Base-by-base conservation (phyloP, 208 protist species). In the Naegleria fowleri region DNA sequence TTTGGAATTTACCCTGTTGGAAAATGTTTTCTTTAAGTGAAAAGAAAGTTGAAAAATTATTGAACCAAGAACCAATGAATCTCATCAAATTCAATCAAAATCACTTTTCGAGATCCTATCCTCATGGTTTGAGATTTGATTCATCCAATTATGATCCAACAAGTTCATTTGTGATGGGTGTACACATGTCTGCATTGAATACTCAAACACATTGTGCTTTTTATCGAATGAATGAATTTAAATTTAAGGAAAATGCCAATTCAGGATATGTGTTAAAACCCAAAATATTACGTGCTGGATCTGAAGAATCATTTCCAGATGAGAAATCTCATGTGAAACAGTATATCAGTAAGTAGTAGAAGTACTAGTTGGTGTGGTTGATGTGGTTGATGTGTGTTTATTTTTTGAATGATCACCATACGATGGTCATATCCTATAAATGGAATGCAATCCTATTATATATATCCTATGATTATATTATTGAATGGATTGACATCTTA, bases 141-240 rank as follows among this genome's bases (percentile, higher is more conserved):
- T 97, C 95, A 85, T 96, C 93, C 91, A 99, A 99, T 93, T 98
- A 97, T 91, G 91, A 97, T 90, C 97, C 97, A 11, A 91, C 94
- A 33, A 85, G 93, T 33, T 92, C 94, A 87, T 98, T 95, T 95
- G 94, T 94, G 89, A 90, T 58, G 33, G 97, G 97, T 5, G 96
- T 92, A 88, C 97, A 98, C 90, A 90, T 98, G 7, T 95, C 96
- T 25, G 96, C 97, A 13, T 90, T 98, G 15, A 98, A 98, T 94
- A 97, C 93, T 92, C 97, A 98, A 91, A 95, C 93, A 1, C 29
- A 79, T 33, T 29, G 29, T 79, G 16, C 25, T 13, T 36, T 36
- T 79, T 79, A 36, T 7, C 29, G 67, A 79, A 79, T 79, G 0
- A 79, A 79, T 33, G 67, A 79, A 79, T 79, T 79, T 13, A 36